Base-by-base conservation (phyloP, 164 flowering plant genomes). In the Aristolochia fimbriata region DNA sequence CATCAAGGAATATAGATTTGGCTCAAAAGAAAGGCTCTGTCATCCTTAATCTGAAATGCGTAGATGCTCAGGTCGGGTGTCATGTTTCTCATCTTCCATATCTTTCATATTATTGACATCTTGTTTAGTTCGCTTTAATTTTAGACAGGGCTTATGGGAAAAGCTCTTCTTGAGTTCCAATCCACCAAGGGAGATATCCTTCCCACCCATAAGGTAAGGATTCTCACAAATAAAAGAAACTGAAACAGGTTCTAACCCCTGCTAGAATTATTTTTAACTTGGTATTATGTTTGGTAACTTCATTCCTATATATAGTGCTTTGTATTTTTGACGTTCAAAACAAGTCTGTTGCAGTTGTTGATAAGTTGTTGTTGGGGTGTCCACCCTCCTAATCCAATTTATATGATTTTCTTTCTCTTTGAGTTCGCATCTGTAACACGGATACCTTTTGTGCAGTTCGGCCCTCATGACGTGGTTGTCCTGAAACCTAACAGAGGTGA, bases 171-270 rank as follows among this genome's bases (percentile, higher is more conserved):
- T 16, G 97, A 90, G 77, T 85, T 94, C 60, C 96, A 91, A 70
- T 91, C 96, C 20, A 94, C 74, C 47, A 94, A 94, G 79, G 99
- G 91, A 59, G 97, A 94, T 73, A 93, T 94, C 69, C 93, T 94
- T 78, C 99, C 99, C 56, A 80, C 91, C 64, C 99, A 94, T 74
- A 94, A 87, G 91, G 99, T 93, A 49, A 62, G 48, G 21, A 47
- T 24, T 14, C 62, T 24, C 17, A 24, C 21, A 10, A 52, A 3
- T 37, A 10, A 37, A 37, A 37, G 43, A 7, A 7, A 7, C 43
- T 37, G 43, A 13, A 15, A 52, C 41, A 11, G 45, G 16, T 31
- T 15, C 17, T 4, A 15, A 16, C 17, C 22, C 22, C 22, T 11
- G 7, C 14, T 49, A 17, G 22, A 20, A 20, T 17, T 6, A 49